Base-by-base conservation (phyloP, 2,329 filamentous ascomycete species). In the Epichloe sp. region DNA sequence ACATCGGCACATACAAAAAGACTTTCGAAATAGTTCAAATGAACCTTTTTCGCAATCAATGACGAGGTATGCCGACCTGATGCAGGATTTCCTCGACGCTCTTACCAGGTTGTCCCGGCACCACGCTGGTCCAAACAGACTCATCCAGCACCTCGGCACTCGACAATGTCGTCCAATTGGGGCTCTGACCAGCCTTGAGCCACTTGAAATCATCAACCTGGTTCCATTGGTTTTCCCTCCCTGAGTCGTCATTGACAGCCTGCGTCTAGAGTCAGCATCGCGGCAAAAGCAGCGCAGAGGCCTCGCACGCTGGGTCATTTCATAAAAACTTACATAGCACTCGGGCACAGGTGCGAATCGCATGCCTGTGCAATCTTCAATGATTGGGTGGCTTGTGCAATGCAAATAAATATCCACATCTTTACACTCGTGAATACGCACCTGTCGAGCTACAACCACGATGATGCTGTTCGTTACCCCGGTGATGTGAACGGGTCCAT, bases 181-280 rank as follows among this genome's bases (percentile, higher is more conserved):
- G 93, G 62, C 88, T 96, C 34, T 80, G 80, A 52, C 86, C 88
- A 15, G 79, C 75, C 66, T 90, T 94, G 56, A 96, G 77, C 93
- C 93, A 97, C 69, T 95, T 95, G 74, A 98, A 98, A 65, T 98
- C 93, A 65, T 97, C 88, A 15, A 97, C 86, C 60, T 93, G 82
- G 59, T 90, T 78, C 88, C 88, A 98, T 60, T 85, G 79, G 63
- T 95, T 91, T 52, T 68, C 68, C 62, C 62, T 56, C 5, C 54
- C 44, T 38, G 58, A 48, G n/a, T 68, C 66, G 5, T 61, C 60
- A 34, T 63, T 60, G 6, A 56, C 61, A 42, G 55, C 52, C 60
- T 64, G 38, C 26, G 14, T 46, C 54, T n/a, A 55, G 31, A 21
- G 31, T 47, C 44, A 50, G 31, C 15, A 35, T 7, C 19, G n/a